phyloP scores from a whole-genome alignment of 306 rosid species.

The Phaseolus lunatus region DNA sequence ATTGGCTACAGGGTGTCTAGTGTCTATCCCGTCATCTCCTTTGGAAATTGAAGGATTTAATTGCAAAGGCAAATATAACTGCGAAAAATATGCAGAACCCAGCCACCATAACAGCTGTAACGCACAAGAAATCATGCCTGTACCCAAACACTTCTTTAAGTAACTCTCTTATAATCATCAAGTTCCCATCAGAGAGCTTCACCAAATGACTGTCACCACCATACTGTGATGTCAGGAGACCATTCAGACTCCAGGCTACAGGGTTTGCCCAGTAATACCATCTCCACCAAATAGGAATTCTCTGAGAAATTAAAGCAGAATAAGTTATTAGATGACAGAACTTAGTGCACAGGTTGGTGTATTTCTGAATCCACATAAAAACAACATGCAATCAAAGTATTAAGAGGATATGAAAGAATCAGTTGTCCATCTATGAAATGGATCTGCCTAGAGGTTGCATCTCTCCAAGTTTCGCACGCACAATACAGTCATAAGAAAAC shows the following conservation, averaged over 20 bases:
- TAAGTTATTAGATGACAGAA: background rate
- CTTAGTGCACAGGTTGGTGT: background rate
- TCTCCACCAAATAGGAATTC: constrained; percentile 99
- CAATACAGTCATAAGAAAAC: background rate
- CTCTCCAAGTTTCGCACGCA: background rate
- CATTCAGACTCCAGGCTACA: constrained; percentile 93
- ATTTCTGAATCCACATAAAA: background rate
- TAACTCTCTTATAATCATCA: constrained; percentile 54
- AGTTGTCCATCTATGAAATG: background rate
- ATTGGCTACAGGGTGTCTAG: constrained; percentile 25
- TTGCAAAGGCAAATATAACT: constrained; percentile 82
- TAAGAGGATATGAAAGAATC: constrained; percentile 3
- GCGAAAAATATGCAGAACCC: constrained; percentile 92
- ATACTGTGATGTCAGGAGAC: constrained; percentile 87
- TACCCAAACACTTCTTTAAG: constrained; percentile 76
- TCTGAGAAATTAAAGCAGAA: constrained; percentile 59
- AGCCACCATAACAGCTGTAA: constrained; percentile 77
- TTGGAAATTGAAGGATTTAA: constrained; percentile 98
- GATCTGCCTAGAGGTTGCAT: background rate
- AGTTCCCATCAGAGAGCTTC: constrained; percentile 73
- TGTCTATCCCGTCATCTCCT: constrained; percentile 67
- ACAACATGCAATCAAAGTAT: constrained; percentile 24
- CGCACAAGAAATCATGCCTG: constrained; percentile 77
- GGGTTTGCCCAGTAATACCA: constrained; percentile 99
- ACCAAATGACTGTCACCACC: constrained; percentile 64